Base-by-base conservation (phyloP, 2,329 filamentous ascomycete species). In the Claviceps sp. region DNA sequence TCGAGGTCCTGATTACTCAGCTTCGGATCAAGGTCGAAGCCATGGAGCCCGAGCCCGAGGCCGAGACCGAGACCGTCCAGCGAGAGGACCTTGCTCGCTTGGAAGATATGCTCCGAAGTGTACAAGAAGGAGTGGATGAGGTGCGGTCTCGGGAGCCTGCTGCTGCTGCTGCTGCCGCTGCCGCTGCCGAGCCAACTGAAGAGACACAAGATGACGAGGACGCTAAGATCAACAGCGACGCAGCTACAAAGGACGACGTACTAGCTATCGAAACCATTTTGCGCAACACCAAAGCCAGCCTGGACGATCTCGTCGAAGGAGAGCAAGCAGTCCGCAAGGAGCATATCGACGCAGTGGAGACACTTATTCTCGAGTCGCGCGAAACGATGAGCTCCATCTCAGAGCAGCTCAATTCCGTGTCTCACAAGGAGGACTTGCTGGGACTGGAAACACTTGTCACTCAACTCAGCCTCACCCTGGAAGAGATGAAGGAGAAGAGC, bases 221-320 rank as follows among this genome's bases (percentile, higher is more conserved):
- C 3, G 52, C 53, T 8, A 16, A 23, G n/a, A 53, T 55, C 11
- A 57, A 52, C 14, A 58, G 60, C 5, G 69, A 75, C 52, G 70
- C 53, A 61, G 74, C 58, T 59, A 74, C 58, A 64, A 70, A 87
- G 62, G 88, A 95, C 57, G 90, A 97, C 59, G 87, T 90, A 0
- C 82, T 91, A 55, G 88, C 88, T 11, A 90, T 97, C 53, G 91
- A 96, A 66, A 94, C 86, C 0, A 82, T 97, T 47, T 75, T 97
- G 13, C 82, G 85, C 43, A 95, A 95, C 64, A 90, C 89, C 36
- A 96, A 96, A 64, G 82, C 84, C 5, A 86, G 86, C 46, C 72
- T 97, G 9, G 91, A 96, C 53, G 89, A 95, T 53, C 66, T 80
- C 20, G 78, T 95, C 48, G 79, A 90, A 49, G 77, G 81, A 3